Conservation (phyloP, 305 asterid genomes). For the Rubia balearica region DNA sequence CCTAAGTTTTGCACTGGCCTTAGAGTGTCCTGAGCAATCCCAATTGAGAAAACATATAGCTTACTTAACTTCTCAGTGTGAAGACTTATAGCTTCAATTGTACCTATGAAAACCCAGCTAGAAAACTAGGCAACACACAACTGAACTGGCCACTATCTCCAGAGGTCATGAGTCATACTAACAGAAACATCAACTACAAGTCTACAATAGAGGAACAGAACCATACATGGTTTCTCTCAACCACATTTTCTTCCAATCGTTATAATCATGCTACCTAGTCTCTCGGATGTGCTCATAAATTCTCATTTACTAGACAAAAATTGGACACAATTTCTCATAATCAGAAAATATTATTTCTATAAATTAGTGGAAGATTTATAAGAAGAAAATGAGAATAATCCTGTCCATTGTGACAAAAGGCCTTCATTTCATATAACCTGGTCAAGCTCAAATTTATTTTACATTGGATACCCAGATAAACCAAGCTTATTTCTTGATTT, state of each 20-base stretch:
- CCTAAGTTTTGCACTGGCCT: neutral
- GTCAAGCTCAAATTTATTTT: neutral
- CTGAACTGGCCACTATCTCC: neutral
- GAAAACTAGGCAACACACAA: neutral
- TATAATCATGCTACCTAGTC: neutral
- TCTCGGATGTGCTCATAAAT: neutral
- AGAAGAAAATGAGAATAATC: neutral
- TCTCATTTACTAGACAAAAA: neutral
- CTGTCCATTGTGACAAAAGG: neutral
- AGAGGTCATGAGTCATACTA: neutral
- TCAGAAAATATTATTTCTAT: neutral
- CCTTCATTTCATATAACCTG: neutral
- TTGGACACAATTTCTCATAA: neutral
- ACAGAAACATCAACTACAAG: neutral
- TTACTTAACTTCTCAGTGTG: neutral
- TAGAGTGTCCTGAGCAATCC: neutral
- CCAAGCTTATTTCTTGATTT: neutral
- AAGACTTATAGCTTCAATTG: neutral
- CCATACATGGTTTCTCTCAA: neutral
- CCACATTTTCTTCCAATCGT: neutral
- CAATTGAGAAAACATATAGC: neutral
- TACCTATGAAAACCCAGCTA: no score
- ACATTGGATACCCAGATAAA: neutral
- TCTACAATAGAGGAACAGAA: neutral
- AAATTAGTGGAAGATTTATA: neutral